Evolutionary conservation across 495 filamentous ascomycete species (phyloP).

Genomic region (Neohortaea acidophila): DNA sequence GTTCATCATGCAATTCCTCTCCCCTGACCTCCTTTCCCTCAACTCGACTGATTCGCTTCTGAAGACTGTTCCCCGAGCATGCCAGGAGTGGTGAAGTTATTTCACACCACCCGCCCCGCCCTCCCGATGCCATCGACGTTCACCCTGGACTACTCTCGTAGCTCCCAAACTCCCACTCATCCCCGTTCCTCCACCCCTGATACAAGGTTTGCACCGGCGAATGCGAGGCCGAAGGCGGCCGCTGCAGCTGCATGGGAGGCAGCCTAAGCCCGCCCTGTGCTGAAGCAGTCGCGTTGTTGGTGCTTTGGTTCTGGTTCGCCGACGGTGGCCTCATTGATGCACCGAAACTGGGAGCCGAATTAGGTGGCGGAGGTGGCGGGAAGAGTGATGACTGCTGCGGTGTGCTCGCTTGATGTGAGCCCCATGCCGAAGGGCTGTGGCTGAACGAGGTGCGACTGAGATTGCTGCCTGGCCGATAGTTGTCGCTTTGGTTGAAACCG

Average conservation of each 20-base stretch:
- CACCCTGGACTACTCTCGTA: conserved; percentile 3
- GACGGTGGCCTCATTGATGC: not conserved
- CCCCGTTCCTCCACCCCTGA: conserved; percentile 9
- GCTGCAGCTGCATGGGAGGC: conserved; percentile 7
- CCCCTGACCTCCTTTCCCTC: too few relatives aligned
- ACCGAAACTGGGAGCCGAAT: too few relatives aligned
- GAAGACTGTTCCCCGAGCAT: too few relatives aligned
- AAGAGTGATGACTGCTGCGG: not conserved
- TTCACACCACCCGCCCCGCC: too few relatives aligned
- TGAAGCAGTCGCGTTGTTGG: not conserved
- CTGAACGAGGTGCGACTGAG: not conserved
- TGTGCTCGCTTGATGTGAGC: not conserved
- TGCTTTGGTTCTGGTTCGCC: not conserved
- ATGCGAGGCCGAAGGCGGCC: not conserved
- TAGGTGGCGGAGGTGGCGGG: not conserved
- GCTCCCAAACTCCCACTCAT: conserved; percentile 2
- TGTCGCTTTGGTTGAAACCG: conserved; percentile 3
- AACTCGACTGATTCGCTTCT: too few relatives aligned
- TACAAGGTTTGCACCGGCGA: not conserved
- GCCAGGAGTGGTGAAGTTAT: too few relatives aligned
- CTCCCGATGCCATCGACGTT: too few relatives aligned
- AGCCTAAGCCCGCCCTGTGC: conserved; percentile 1
- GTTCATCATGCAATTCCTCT: too few relatives aligned
- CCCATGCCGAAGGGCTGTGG: not conserved
- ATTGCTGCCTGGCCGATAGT: conserved; percentile 5